Conservation (phyloP, 352 stramenopile species). For the Globisporangium mamillatum region DNA sequence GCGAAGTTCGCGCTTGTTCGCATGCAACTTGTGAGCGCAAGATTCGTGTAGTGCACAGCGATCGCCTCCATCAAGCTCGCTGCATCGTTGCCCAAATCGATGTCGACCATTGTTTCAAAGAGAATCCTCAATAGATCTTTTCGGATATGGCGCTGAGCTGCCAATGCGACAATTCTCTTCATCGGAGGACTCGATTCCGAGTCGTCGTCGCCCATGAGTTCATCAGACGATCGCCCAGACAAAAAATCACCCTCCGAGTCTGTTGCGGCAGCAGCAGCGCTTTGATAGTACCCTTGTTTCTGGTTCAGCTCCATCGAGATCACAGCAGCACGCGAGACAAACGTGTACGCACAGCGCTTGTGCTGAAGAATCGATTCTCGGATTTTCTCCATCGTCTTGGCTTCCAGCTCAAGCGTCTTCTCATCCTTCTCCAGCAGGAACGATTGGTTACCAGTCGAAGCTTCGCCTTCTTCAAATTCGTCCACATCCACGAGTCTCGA, state of each 20-base stretch:
- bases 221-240: slow-evolving; percentile 12
- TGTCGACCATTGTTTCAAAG: slow-evolving; percentile 72
- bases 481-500: slow-evolving; percentile 56
- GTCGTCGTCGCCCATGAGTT: slow-evolving; percentile 19
- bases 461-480: slow-evolving; percentile 63
- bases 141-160: slow-evolving; percentile 44
- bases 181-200: slow-evolving; percentile 22
- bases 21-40: slow-evolving; percentile 45
- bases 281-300: slow-evolving; percentile 6
- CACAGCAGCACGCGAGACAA: slow-evolving; percentile 55
- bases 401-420: slow-evolving; percentile 75
- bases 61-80: slow-evolving; percentile 54
- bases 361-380: slow-evolving; percentile 64
- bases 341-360: slow-evolving; percentile 72
- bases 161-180: slow-evolving; percentile 46
- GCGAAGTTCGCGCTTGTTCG: slow-evolving; percentile 63
- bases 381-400: slow-evolving; percentile 62
- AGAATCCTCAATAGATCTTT: slow-evolving; percentile 59
- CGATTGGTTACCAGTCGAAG: slow-evolving; percentile 20
- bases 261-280: neutral
- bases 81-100: slow-evolving; percentile 65
- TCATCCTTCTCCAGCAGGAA: slow-evolving; percentile 86
- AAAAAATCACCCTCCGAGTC: slow-evolving; percentile 7
- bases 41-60: slow-evolving; percentile 50
- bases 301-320: slow-evolving; percentile 52